Conservation (phyloP, 441 rosid species). For the Capsella rubella region DNA sequence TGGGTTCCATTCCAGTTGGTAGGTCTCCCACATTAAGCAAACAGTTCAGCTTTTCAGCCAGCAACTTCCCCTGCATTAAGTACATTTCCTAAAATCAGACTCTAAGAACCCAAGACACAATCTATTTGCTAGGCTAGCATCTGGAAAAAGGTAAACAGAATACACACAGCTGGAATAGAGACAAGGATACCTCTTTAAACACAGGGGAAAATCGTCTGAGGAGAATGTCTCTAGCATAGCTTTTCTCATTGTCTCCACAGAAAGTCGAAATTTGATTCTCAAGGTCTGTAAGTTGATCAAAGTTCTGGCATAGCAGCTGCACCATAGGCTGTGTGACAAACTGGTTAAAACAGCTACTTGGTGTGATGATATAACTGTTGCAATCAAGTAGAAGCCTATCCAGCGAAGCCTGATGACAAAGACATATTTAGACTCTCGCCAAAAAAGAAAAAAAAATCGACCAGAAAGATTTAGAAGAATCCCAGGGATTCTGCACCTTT, state of each 20-base stretch:
- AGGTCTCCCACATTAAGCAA: constrained; percentile 40
- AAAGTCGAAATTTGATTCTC: constrained; percentile 60
- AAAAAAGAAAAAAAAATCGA: neutral
- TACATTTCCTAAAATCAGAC: constrained; percentile 10
- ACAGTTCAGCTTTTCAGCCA: constrained; percentile 58
- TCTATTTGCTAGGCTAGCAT: constrained; percentile 19
- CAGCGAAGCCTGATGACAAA: constrained; percentile 61
- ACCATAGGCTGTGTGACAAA: constrained; percentile 62
- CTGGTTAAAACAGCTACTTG: constrained; percentile 48
- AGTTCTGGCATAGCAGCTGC: constrained; percentile 58
- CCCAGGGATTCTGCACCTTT: constrained; percentile 63
- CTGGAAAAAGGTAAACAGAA: constrained; percentile 17
- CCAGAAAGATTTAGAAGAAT: constrained; percentile 25
- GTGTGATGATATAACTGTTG: constrained; percentile 49
- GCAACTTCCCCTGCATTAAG: constrained; percentile 64
- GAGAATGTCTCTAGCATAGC: constrained; percentile 55
- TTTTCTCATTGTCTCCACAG: constrained; percentile 53
- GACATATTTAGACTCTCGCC: constrained; percentile 44
- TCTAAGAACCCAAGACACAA: constrained; percentile 29
- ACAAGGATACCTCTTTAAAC: constrained; percentile 64
- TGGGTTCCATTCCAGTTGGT: constrained; percentile 51
- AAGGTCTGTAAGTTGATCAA: constrained; percentile 66
- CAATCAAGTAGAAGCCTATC: constrained; percentile 63
- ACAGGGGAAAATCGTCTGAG: constrained; percentile 57
- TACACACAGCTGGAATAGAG: constrained; percentile 22